Evolutionary conservation across 2,329 filamentous ascomycete genomes (phyloP).

Genomic region (Proliferodiscus dingleyae): DNA sequence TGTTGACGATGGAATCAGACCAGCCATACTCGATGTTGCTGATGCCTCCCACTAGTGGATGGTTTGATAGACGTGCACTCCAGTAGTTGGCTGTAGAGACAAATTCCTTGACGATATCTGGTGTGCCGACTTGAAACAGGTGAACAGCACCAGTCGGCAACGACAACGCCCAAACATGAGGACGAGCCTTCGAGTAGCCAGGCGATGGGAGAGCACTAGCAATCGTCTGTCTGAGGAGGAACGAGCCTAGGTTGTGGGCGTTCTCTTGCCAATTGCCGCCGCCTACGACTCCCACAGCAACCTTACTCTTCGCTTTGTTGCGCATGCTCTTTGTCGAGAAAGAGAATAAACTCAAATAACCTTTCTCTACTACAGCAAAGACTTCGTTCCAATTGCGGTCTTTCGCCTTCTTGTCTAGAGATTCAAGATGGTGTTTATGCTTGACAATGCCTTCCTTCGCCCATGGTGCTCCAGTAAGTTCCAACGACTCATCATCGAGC

Average conservation of each 20-base stretch:
- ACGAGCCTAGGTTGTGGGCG: constrained; percentile 81
- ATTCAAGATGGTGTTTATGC: constrained; percentile 93
- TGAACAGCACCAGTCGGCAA: constrained; percentile 91
- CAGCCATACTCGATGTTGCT: constrained; percentile 98
- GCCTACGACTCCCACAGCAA: constrained; percentile 65
- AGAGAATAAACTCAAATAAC: constrained; percentile 88
- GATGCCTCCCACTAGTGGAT: constrained; percentile 86
- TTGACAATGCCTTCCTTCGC: constrained; percentile 94
- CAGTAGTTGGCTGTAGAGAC: constrained; percentile 95
- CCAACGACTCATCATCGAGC: constrained; percentile 87
- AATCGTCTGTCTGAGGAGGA: constrained; percentile 84
- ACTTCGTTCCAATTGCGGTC: constrained; percentile 93
- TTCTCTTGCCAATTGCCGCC: constrained; percentile 99
- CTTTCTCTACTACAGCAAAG: constrained; percentile 94
- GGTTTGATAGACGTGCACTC: constrained; percentile 90
- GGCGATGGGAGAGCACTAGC: constrained; percentile 85
- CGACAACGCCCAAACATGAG: constrained; percentile 91
- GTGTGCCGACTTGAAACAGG: constrained; percentile 95
- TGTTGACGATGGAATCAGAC: constrained; percentile 74
- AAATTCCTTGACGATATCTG: constrained; percentile 92
- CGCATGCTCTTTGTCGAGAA: constrained; percentile 77
- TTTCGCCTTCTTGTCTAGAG: constrained; percentile 84
- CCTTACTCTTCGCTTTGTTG: constrained; percentile 56
- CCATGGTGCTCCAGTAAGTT: constrained; percentile 93
- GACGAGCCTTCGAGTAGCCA: constrained; percentile 84